Evolutionary conservation across 495 filamentous ascomycete genomes (phyloP).

Genomic region (Xylaria palmicola): DNA sequence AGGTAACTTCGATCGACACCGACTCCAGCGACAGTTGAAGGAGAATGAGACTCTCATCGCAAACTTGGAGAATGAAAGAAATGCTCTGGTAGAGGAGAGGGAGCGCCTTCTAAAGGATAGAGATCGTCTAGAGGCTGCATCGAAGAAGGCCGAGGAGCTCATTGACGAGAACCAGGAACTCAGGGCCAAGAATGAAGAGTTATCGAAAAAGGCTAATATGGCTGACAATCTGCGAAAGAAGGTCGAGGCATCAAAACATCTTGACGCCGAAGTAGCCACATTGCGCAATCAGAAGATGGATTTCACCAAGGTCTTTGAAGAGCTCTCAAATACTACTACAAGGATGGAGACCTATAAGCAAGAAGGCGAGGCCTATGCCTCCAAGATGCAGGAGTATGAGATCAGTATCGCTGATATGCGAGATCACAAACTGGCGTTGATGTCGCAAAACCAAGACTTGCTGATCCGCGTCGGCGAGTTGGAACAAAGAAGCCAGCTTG

Average conservation of each 20-base stretch:
- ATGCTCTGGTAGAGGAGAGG: conserved; percentile 40
- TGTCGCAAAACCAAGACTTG: conserved; percentile 27
- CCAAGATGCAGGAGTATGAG: conserved; percentile 33
- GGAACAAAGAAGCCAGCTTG: conserved; percentile 27
- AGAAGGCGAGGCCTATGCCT: conserved; percentile 30
- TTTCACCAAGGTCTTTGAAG: conserved; percentile 47
- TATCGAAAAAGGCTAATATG: conserved; percentile 76
- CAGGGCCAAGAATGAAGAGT: conserved; percentile 68
- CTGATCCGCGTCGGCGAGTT: conserved; percentile 24
- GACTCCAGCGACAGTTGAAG: conserved; percentile 27
- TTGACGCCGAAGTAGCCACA: conserved; percentile 36
- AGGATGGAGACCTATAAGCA: conserved; percentile 26
- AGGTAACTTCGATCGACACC: conserved; percentile 30
- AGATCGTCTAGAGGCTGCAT: conserved; percentile 42
- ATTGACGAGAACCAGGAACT: conserved; percentile 62
- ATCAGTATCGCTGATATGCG: conserved; percentile 31
- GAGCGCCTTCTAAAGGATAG: conserved; percentile 43
- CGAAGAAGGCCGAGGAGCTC: conserved; percentile 43
- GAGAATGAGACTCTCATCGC: conserved; percentile 32
- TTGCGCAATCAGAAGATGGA: conserved; percentile 46
- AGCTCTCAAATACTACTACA: conserved; percentile 37
- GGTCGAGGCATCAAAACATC: conserved; percentile 56
- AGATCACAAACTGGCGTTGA: conserved; percentile 27
- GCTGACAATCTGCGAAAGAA: conserved; percentile 75
- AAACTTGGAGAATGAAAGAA: conserved; percentile 43